These are phyloP conservation scores for Paramyrothecium roridum DNA, from an alignment of 2,329 filamentous ascomycete genomes.

Conservation along the genomic window DNA sequence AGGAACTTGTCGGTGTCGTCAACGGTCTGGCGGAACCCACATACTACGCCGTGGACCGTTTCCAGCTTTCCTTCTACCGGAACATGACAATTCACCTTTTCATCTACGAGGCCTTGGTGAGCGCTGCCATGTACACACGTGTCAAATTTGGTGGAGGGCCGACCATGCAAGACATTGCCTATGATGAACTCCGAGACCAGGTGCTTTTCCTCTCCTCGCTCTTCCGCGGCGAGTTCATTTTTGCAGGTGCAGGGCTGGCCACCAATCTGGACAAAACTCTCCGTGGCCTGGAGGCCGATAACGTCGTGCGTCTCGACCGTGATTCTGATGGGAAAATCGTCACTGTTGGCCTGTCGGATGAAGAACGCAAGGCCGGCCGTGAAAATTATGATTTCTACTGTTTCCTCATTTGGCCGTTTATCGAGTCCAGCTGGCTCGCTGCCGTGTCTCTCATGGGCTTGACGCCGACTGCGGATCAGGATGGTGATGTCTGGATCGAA, in stretches of 20 bases:
- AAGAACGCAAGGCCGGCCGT: constrained; percentile 73
- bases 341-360: constrained; percentile 69
- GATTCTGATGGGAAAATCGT: constrained; percentile 53
- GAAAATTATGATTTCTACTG: constrained; percentile 99
- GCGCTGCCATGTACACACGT: constrained; percentile 82
- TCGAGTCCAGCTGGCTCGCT: constrained; percentile 90
- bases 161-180: constrained; percentile 73
- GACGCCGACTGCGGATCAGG: constrained; percentile 61
- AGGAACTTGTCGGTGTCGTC: constrained; percentile 79
- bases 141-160: constrained; percentile 91
- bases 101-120: constrained; percentile 88
- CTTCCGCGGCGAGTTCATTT: constrained; percentile 96
- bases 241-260: constrained; percentile 79
- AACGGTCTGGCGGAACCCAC: constrained; percentile 83
- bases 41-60: constrained; percentile 91
- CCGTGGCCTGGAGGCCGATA: constrained; percentile 71
- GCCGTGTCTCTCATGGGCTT: constrained; percentile 85
- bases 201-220: constrained; percentile 88
- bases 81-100: constrained; percentile 99
- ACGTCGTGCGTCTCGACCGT: constrained; percentile 67
- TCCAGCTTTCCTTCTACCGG: constrained; percentile 96
- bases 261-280: constrained; percentile 81
- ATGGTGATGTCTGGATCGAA: constrained; percentile 75
- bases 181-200: constrained; percentile 70
- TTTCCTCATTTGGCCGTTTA: constrained; percentile 97